Base-by-base conservation (phyloP, 805 yeast genomes). In the Yamadazyma scolyti region DNA sequence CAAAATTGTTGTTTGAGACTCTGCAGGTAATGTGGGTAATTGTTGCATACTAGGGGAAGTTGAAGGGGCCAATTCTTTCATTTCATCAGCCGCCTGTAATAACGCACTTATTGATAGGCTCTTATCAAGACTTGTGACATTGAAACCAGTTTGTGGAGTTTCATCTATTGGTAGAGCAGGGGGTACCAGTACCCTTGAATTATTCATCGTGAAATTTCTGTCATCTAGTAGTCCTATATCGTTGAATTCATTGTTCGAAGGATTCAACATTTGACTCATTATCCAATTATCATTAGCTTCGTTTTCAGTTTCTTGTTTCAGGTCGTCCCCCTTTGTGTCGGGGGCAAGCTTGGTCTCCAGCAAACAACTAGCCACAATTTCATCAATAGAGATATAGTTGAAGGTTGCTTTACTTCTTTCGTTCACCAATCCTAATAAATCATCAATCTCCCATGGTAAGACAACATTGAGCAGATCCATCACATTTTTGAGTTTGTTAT, bases 351-450 rank as follows among this genome's bases (percentile, higher is more conserved):
- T 46, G 31, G 42, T 30, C 33, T 75, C 79, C 46, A 71, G 73
- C 9, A 75, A 65, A 39, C 82, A 75, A 46, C 81, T 71, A 16
- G 76, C 75, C 3, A 78, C 74, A 26, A 78, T 66, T 43, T 79
- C 84, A 31, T 71, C 78, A 25, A 75, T 75, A 12, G 82, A 75
- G 8, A 72, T 60, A 43, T 77, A 79, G 25, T 65, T 61, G 9
- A 65, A 45, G 1, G 68, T 61, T 12, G 65, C 59, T 35, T 65
- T 65, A 5, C 58, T 59, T 23, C 68, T 36, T 42, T 65, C 71
- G 39, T 65, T 65, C 2, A 65, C 68, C 18, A 79, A 53, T 23
- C 77, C 79, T 26, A 77, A 42, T 22, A 79, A 50, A 38, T 73
- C 72, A 28, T 71, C 71, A 17, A 71, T 58, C 33, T 75, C 77